phyloP scores from a whole-genome alignment of 179 eudicot species.

The Drosera spatulata region DNA sequence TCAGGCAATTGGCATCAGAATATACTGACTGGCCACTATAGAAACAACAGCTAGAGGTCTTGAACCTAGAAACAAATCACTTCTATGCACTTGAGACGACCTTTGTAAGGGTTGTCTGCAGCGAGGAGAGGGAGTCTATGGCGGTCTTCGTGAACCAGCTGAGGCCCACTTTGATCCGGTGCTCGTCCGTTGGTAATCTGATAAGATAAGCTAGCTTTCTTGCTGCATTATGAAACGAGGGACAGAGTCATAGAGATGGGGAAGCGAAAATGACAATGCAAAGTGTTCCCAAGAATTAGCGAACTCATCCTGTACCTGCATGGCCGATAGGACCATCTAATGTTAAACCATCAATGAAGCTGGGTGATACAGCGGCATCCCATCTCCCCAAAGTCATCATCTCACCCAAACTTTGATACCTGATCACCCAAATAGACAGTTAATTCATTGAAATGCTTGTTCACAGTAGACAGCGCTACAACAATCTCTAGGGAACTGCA shows the following conservation, averaged over 20 bases:
- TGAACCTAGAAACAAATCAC: too few relatives aligned
- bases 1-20: too few relatives aligned
- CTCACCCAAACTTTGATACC: constrained; percentile 95
- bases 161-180: constrained; percentile 82
- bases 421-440: constrained; percentile 7
- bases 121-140: constrained; percentile 56
- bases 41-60: too few relatives aligned
- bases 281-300: too few relatives aligned
- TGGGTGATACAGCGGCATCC: constrained; percentile 87
- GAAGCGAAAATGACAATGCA: too few relatives aligned
- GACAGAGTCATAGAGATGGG: too few relatives aligned
- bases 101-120: constrained; percentile 62
- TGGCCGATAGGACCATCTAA: constrained; percentile 91
- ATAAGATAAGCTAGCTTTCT: constrained; percentile 80
- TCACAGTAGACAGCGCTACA: background rate
- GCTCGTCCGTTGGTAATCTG: constrained; percentile 89
- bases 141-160: constrained; percentile 93
- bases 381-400: constrained; percentile 91
- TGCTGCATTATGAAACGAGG: constrained; percentile 26
- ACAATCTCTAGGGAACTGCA: too few relatives aligned
- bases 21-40: too few relatives aligned
- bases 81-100: constrained; percentile 29
- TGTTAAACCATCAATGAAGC: constrained; percentile 78
- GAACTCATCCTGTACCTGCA: constrained; percentile 34
- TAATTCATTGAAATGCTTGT: background rate